Evolutionary conservation across 1,139 yeast genomes (phyloP), one percentile per base, ranked within the genome.

Genomic region (Yamadazyma triangularis): DNA sequence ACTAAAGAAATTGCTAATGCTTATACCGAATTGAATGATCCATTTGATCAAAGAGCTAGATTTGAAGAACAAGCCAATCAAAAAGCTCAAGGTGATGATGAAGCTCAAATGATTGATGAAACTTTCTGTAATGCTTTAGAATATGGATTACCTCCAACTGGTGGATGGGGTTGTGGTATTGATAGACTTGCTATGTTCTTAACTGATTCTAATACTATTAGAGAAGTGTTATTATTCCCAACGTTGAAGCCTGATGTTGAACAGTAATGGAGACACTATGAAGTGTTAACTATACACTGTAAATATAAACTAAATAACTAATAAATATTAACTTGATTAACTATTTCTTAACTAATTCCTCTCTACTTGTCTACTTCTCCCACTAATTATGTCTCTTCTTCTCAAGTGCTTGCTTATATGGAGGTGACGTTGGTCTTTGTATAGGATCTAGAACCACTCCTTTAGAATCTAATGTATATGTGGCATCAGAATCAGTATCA

Each of bases 151-250:
- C 98, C 98, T 40, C 98, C 98, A 53, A 91, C 98, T 51, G 98
- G 94, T 60, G 98, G 98, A 50, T 91, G 97, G 97, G 98, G 98
- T 53, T 84, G 95, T 70, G 98, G 98, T 77, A 88, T 91, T 50
- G 98, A 91, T 67, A 86, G 98, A 73, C 62, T 91, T 54, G 91
- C 96, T 57, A 91, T 91, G 98, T 89, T 91, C 73, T 77, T 91
- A 70, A 91, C 97, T 43, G 79, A 91, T 65, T 86, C 96, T 39
- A 85, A 87, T 71, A 87, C 96, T 46, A 91, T 91, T 58, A 87
- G 96, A 81, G 98, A 91, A 71, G 98, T 91, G 27, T 73, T 91
- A 51, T 71, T 91, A 58, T 91, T 91, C 94, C 98, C 98, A 59
- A 89, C 97, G 46, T 86, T 91, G 77, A 89, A 88, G 73, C 97